phyloP scores from a whole-genome alignment of 2,329 filamentous ascomycete species.

The Epicoccum sorghinum region DNA sequence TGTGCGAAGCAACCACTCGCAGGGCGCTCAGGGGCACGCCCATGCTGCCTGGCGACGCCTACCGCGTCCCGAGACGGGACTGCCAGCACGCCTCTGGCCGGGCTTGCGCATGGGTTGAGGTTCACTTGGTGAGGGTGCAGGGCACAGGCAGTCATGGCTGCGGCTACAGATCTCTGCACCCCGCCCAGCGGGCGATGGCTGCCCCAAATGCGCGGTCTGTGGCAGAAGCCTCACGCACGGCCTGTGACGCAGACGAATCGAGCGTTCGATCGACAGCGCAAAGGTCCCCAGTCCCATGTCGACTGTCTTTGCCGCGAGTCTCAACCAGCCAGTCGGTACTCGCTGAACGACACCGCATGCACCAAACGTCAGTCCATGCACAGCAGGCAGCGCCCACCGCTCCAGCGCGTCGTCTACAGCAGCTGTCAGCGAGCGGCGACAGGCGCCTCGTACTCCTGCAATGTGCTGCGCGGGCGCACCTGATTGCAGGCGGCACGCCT shows the following conservation, averaged over 20 bases:
- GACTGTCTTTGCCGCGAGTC: constrained; percentile 23
- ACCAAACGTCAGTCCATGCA: constrained; percentile 22
- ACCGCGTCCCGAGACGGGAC: constrained; percentile 26
- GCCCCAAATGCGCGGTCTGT: constrained; percentile 33
- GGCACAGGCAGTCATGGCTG: constrained; percentile 27
- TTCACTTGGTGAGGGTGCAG: constrained; percentile 11
- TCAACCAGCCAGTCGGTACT: constrained; percentile 40
- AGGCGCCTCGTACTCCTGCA: constrained; percentile 34
- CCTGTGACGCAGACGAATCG: constrained; percentile 27
- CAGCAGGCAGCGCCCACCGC: constrained; percentile 17
- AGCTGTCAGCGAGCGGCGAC: constrained; percentile 33
- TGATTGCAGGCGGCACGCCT: constrained; percentile 9
- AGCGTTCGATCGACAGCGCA: constrained; percentile 35
- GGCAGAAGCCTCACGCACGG: constrained; percentile 28
- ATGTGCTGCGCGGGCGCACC: not conserved
- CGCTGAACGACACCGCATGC: constrained; percentile 24
- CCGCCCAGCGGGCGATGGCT: constrained; percentile 25
- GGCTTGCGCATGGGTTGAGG: constrained; percentile 3
- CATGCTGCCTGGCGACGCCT: constrained; percentile 27
- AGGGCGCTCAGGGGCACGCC: constrained; percentile 19
- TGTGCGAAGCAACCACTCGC: not conserved
- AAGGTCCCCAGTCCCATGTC: constrained; percentile 35
- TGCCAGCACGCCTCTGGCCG: constrained; percentile 31
- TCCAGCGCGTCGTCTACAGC: constrained; percentile 19
- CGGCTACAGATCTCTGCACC: constrained; percentile 32